Evolutionary conservation across 2,329 filamentous ascomycete genomes (phyloP).

Genomic region (Claviceps monticola): DNA sequence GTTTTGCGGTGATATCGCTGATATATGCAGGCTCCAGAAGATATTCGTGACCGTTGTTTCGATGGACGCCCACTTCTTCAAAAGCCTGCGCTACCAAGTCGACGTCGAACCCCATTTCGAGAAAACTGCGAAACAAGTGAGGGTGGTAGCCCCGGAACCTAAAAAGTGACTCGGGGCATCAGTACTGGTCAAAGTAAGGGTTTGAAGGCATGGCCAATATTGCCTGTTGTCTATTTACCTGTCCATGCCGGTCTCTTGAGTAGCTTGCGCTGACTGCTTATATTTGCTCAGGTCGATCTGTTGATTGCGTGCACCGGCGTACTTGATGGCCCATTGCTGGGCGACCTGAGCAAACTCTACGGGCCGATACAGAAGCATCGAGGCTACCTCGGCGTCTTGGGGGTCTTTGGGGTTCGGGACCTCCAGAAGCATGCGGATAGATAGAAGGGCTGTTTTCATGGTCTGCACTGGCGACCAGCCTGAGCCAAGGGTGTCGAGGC

Average conservation of each 20-base stretch:
- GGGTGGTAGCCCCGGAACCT: slow-evolving; percentile 85
- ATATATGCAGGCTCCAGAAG: slow-evolving; percentile 82
- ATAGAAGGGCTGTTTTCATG: slow-evolving; percentile 88
- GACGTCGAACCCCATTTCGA: slow-evolving; percentile 81
- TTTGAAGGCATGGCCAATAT: neutral
- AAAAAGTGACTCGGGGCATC: neutral
- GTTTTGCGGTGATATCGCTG: slow-evolving; percentile 73
- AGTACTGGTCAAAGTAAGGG: neutral
- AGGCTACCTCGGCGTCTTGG: slow-evolving; percentile 89
- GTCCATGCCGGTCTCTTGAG: slow-evolving; percentile 8
- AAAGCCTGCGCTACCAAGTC: slow-evolving; percentile 80
- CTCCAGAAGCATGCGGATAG: slow-evolving; percentile 82
- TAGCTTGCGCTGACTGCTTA: slow-evolving; percentile 17
- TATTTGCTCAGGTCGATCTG: slow-evolving; percentile 24
- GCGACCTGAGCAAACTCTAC: slow-evolving; percentile 70
- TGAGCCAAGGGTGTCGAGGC: slow-evolving; percentile 76
- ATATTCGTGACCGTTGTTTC: slow-evolving; percentile 64
- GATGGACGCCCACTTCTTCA: slow-evolving; percentile 65
- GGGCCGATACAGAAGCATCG: slow-evolving; percentile 70
- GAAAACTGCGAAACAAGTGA: slow-evolving; percentile 69
- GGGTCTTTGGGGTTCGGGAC: slow-evolving; percentile 92
- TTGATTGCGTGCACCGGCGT: slow-evolving; percentile 58
- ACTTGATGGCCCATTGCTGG: slow-evolving; percentile 76
- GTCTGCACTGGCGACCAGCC: slow-evolving; percentile 95
- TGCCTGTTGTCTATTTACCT: slow-evolving; percentile 14